phyloP scores from a whole-genome alignment of 495 filamentous ascomycete species.

The Penicillium maclennaniae region DNA sequence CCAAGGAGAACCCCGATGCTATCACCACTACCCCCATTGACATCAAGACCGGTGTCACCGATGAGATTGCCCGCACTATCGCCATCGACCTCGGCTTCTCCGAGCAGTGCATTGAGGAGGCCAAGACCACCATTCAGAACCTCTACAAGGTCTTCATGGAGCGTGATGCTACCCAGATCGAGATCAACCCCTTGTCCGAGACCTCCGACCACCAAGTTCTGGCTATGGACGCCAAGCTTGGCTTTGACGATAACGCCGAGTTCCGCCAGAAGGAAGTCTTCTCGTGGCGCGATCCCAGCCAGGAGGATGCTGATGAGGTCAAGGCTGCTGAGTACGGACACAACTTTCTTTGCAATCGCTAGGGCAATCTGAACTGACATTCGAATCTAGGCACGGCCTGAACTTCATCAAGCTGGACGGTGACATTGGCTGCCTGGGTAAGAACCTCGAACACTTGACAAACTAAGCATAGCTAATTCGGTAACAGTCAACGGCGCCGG shows the following conservation, averaged over 20 bases:
- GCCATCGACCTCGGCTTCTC: constrained; percentile 93
- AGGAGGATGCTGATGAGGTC: constrained; percentile 97
- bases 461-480: not conserved
- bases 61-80: constrained; percentile 87
- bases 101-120: constrained; percentile 91
- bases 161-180: constrained; percentile 96
- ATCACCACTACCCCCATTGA: constrained; percentile 91
- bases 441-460: not conserved
- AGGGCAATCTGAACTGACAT: constrained; percentile 26
- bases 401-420: constrained; percentile 99
- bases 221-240: constrained; percentile 98
- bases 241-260: constrained; percentile 97
- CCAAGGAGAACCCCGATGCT: constrained; percentile 94
- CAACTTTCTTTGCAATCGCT: not conserved
- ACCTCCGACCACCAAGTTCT: constrained; percentile 96
- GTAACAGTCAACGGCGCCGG: constrained; percentile 85
- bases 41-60: constrained; percentile 92
- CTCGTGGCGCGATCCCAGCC: constrained; percentile 83
- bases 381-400: constrained; percentile 56
- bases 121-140: constrained; percentile 94
- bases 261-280: constrained; percentile 97
- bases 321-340: constrained; percentile 73
- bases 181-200: constrained; percentile 98
- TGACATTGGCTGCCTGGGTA: constrained; percentile 90
- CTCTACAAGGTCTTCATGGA: constrained; percentile 98